phyloP scores from a whole-genome alignment of 2,329 filamentous ascomycete genomes.

The Colletotrichum melonis region DNA sequence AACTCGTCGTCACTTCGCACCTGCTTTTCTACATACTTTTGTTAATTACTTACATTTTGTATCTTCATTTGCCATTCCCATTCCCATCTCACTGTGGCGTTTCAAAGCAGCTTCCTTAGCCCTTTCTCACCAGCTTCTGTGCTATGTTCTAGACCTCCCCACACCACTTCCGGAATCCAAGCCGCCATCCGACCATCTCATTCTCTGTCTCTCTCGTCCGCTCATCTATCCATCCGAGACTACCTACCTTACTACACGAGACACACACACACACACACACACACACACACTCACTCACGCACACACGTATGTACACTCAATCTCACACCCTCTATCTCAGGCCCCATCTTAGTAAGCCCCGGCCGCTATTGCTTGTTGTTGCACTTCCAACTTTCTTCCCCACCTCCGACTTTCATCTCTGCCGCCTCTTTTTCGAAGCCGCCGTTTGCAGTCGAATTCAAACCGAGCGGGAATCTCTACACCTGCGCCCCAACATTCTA shows the following conservation, averaged over 20 bases:
- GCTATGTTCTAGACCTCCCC: conserved; percentile 4
- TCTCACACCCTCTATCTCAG: not conserved
- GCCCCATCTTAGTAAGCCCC: conserved; percentile 20
- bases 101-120: not conserved
- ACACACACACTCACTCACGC: too few species aligned
- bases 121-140: not conserved
- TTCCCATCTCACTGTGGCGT: not conserved
- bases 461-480: conserved; percentile 21
- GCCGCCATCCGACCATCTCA: conserved; percentile 16
- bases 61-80: not conserved
- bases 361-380: conserved; percentile 8
- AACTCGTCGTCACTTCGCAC: not conserved
- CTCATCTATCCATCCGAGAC: not conserved
- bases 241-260: not conserved
- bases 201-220: conserved; percentile 2
- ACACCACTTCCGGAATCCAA: conserved; percentile 26
- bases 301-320: not conserved
- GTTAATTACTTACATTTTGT: too few species aligned
- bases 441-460: conserved; percentile 30
- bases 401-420: not conserved
- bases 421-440: conserved; percentile 13
- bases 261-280: not conserved
- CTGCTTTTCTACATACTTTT: conserved; percentile 2
- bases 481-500: not conserved
- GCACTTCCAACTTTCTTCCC: conserved; percentile 2